Base-by-base conservation (phyloP, 2,329 filamentous ascomycete genomes). In the Ceratocystis cubensis region DNA sequence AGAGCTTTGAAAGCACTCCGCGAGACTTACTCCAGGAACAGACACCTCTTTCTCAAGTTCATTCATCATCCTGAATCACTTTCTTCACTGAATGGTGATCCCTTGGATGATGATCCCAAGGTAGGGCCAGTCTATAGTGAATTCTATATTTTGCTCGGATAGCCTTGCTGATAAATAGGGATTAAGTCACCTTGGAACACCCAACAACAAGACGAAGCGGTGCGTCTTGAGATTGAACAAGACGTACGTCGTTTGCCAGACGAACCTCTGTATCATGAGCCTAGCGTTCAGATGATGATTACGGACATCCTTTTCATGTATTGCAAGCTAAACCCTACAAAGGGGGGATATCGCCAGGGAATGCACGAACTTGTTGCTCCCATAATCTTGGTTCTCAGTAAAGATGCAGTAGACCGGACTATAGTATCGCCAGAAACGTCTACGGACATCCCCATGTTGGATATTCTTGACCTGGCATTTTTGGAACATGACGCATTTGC, bases 351-450 rank as follows among this genome's bases (percentile, higher is more conserved):
- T 74, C 85, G 94, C n/a, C 94, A 99, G 77, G 94, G 94, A 10
- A 99, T 99, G 93, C 94, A 99, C 74, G 94, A 99, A 76, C 79
- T 99, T 56, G 80, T 97, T 15, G 94, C 94, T 0, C 92, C 94
- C 0, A 85, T 99, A 46, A 78, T 96, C 5, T 91, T 91, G 81
- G 88, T 91, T 1, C 78, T 97, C 5, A 85, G 92, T 71, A 81
- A 87, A 71, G 94, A 99, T 76, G 88, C 92, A 5, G 71, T 73
- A 2, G 73, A 75, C 2, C 70, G 71, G 59, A 30, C 22, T 1
- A 25, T 13, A 5, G 30, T 66, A 17, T 37, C 61, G 2, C 72
- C 75, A 56, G 72, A 73, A 1, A 44, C 28, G 10, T 53, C 67
- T 20, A 45, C 61, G 41, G 67, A 72, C 33, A 73, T 73, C 1